Evolutionary conservation across 202 grass and related monocot genomes (phyloP), one percentile per base, ranked within the genome.

Genomic region (Saccharum hybrid): DNA sequence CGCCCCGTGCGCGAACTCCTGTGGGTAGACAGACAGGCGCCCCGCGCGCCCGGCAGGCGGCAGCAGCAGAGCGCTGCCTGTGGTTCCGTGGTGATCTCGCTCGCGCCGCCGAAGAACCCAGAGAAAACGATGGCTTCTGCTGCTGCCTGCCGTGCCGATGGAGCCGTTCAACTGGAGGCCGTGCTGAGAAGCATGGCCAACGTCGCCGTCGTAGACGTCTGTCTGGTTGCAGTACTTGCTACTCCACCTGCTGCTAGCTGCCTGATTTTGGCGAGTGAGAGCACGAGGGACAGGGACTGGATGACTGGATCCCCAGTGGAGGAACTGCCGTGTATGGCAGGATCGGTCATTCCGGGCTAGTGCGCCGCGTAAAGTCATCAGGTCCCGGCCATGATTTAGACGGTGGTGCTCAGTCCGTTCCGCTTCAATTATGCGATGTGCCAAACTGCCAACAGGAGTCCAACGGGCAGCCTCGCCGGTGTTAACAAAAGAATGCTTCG

Each of bases 21-120:
- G 68, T 42, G 22, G 46, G 14, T 42, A 40, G 10, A 13, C 10
- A 14, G 45, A 28, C 69, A 68, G 84, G 84, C 48, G 30, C 78
- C 84, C 68, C 49, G 62, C 26, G 6, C 38, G 13, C 49, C 49
- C 49, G 63, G 63, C 71, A 80, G 63, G 63, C 71, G 73, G 45
- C 45, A 5, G 12, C 7, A 40, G 39, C 39, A 10, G 39, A 43
- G 41, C 49, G 15, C 49, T 16, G 45, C 45, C 45, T 48, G 11
- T 48, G 45, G 45, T 48, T 48, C 3, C 46, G 46, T 46, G 13
- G 46, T 1, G 46, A 49, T 15, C 46, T 51, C 49, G 49, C 51
- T 26, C n/a, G 57, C 66, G 5, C 11, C 22, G 7, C 14, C 9
- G 21, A 4, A n/a, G n/a, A n/a, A n/a, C n/a, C n/a, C n/a, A n/a